phyloP scores from a whole-genome alignment of 495 filamentous ascomycete genomes.

The Extremus antarcticus region DNA sequence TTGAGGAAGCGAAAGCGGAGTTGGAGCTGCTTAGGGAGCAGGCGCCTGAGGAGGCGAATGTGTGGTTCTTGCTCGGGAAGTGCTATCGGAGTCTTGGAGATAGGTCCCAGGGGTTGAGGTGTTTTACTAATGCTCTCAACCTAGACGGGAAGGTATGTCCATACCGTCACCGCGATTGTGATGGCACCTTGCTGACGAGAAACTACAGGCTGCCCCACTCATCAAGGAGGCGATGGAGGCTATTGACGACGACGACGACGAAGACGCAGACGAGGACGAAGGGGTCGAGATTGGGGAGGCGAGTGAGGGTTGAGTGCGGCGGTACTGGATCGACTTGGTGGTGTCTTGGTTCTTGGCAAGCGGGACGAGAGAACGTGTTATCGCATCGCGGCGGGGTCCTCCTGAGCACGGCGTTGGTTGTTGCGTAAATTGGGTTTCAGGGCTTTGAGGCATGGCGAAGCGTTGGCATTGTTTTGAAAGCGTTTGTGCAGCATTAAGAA shows the following conservation, averaged over 20 bases:
- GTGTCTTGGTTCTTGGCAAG: no score
- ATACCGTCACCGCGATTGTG: slow-evolving; percentile 5
- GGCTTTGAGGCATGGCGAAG: no score
- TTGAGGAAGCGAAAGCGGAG: slow-evolving; percentile 61
- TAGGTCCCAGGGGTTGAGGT: slow-evolving; percentile 70
- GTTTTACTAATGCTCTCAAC: slow-evolving; percentile 89
- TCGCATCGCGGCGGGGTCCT: no score
- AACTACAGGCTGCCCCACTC: slow-evolving; percentile 67
- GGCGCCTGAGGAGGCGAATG: slow-evolving; percentile 88
- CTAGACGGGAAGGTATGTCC: slow-evolving; percentile 80
- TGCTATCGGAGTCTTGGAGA: slow-evolving; percentile 72
- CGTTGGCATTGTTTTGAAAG: no score
- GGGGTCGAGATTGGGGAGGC: slow-evolving; percentile 1
- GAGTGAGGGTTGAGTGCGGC: slow-evolving; percentile 9
- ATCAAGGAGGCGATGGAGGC: slow-evolving; percentile 91
- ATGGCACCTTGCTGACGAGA: neutral
- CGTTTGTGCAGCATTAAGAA: no score
- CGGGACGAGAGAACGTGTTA: no score
- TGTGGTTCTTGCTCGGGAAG: slow-evolving; percentile 84
- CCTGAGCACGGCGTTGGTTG: no score
- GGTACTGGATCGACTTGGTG: no score
- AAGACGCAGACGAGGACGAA: slow-evolving; percentile 56
- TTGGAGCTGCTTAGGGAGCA: slow-evolving; percentile 75
- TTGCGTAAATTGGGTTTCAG: no score
- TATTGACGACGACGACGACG: slow-evolving; percentile 73